Base-by-base conservation (phyloP, 208 protist genomes). In the Vickermania spadyakhi region DNA sequence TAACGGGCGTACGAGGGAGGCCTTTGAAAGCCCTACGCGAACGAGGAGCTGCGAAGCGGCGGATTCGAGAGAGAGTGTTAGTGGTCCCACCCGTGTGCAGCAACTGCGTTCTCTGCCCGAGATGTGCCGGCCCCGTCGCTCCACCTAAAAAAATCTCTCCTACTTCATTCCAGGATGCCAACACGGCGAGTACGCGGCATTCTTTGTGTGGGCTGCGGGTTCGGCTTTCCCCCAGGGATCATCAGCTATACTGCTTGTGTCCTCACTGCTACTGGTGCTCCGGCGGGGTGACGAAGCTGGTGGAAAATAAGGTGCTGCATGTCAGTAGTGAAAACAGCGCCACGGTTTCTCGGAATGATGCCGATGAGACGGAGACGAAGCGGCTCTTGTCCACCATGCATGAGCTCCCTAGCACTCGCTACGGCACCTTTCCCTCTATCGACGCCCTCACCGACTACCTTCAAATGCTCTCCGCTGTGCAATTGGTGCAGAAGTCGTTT, bases 71-170 rank as follows among this genome's bases (percentile, higher is more conserved):
- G 36, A n/a, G 54, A 57, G 36, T 45, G 11, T n/a, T 45, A n/a
- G 36, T 18, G 36, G 36, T 45, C 36, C 36, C 36, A 26, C 42
- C 70, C 23, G 42, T 66, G 5, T 84, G 81, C 51, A 45, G 53
- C 0, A 56, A 70, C 28, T 84, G 81, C 52, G 75, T 73, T 49
- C 60, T 64, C n/a, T 89, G 81, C 28, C 81, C 81, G n/a, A 61
- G 77, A 4, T 89, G 77, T 41, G 62, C 57, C 25, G 56, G 58
- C 0, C 21, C 55, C 36, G 80, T 63, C 13, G 69, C 62, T n/a
- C 56, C 56, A 14, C 11, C 36, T 45, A 18, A 7, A 45, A 18
- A 45, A 7, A 7, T 45, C 18, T 45, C 36, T 18, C 7, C 36
- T 18, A 18, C 36, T n/a, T n/a, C 7, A 18, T 7, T 18, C 7